Percentiles rank a stretch among this genome's conserved stretches.
Conservation (phyloP, 2,329 filamentous ascomycete genomes). For the Curvularia hawaiiensis region DNA sequence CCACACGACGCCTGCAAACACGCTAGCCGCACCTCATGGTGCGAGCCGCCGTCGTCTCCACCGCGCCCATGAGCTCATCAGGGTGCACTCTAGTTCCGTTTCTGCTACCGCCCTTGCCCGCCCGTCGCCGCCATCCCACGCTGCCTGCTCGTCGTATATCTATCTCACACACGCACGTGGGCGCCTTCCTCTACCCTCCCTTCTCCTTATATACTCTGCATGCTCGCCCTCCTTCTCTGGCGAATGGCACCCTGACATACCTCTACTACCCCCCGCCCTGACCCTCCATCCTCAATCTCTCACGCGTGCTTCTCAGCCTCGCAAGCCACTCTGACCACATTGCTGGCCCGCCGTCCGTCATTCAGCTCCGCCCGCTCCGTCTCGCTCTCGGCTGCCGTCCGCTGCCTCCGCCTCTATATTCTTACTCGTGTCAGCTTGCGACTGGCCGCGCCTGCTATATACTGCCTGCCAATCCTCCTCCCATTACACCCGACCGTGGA, state of each 20-base stretch:
- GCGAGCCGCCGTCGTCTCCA: slow-evolving; percentile 21
- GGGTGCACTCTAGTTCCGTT: slow-evolving; percentile 12
- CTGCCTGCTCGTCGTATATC: slow-evolving; percentile 12
- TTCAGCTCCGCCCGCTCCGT: neutral
- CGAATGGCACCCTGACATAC: slow-evolving; percentile 1
- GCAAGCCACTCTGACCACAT: slow-evolving; percentile 2
- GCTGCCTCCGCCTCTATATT: neutral
- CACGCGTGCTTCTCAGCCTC: slow-evolving; percentile 3
- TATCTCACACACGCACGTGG: neutral
- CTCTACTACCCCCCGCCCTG: neutral
- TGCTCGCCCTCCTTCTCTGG: neutral
- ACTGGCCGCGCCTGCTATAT: slow-evolving; percentile 3
- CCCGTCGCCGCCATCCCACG: slow-evolving; percentile 26
- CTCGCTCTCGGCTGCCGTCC: neutral
- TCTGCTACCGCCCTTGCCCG: slow-evolving; percentile 26
- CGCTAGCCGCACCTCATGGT: slow-evolving; percentile 16
- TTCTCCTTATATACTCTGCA: neutral
- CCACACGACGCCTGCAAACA: slow-evolving; percentile 7
- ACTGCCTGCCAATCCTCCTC: neutral
- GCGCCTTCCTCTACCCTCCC: neutral
- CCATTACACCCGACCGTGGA: neutral
- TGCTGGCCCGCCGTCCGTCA: too few relatives aligned
- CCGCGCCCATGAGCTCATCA: slow-evolving; percentile 23
- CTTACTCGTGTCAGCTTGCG: slow-evolving; percentile 9
- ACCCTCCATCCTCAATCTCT: neutral